phyloP scores from a whole-genome alignment of 305 asterid species.

The Fraxinus xanthoxyloides region DNA sequence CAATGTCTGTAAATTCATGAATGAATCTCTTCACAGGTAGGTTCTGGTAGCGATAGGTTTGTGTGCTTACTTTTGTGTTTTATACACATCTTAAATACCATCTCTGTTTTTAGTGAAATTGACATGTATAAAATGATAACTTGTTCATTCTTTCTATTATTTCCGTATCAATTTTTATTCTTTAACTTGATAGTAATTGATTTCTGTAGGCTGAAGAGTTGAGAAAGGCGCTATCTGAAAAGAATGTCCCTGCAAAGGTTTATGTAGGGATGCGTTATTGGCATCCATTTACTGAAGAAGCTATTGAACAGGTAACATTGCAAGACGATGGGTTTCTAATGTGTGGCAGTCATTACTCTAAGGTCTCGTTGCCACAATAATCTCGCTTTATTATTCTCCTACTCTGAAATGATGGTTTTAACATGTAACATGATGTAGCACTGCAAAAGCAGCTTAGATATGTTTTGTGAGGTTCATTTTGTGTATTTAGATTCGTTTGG shows the following conservation, averaged over 20 bases:
- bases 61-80: not conserved
- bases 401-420: not conserved
- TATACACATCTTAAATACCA: constrained; percentile 17
- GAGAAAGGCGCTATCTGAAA: constrained; percentile 67
- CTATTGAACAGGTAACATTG: constrained; percentile 74
- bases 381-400: not conserved
- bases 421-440: not conserved
- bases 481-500: not conserved
- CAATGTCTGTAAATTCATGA: constrained; percentile 5
- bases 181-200: constrained; percentile 24
- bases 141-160: not conserved
- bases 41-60: not conserved
- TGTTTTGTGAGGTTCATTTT: not conserved
- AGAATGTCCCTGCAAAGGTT: constrained; percentile 87
- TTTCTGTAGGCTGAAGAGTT: constrained; percentile 72
- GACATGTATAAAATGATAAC: not conserved
- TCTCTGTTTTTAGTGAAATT: not conserved
- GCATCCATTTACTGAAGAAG: constrained; percentile 99
- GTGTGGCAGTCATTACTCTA: not conserved
- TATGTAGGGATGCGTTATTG: constrained; percentile 99
- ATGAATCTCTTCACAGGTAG: constrained; percentile 3
- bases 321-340: constrained; percentile 7
- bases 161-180: constrained; percentile 3
- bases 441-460: not conserved
- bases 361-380: not conserved